These are phyloP conservation scores for Areca catechu DNA, from an alignment of 176 grass and related monocot species.

Conservation along the genomic window DNA sequence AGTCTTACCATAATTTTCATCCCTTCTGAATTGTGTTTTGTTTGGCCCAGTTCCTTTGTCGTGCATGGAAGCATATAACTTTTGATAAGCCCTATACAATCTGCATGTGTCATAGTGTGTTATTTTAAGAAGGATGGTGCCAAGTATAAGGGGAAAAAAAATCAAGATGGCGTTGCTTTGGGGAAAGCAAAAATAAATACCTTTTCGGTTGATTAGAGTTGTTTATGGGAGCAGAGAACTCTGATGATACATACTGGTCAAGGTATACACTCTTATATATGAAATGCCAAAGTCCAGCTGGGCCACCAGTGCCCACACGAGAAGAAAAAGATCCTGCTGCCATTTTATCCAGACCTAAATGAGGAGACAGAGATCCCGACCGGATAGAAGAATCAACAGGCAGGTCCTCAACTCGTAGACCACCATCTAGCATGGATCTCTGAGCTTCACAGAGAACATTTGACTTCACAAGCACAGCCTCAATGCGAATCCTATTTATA, in stretches of 20 bases:
- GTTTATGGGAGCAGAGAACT: constrained; percentile 55
- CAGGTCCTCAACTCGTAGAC: constrained; percentile 64
- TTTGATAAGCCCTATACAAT: constrained; percentile 87
- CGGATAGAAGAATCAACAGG: constrained; percentile 34
- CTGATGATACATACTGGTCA: constrained; percentile 85
- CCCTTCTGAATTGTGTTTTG: constrained; percentile 95
- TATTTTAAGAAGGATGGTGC: constrained; percentile 1
- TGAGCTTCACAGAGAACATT: constrained; percentile 81
- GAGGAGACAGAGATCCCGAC: constrained; percentile 15
- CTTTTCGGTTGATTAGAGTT: constrained; percentile 76
- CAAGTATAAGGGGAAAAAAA: not conserved
- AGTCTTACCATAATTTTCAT: constrained; percentile 72
- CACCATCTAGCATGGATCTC: constrained; percentile 59
- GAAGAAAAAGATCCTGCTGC: constrained; percentile 37
- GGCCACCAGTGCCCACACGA: constrained; percentile 44
- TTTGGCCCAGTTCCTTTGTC: constrained; percentile 75
- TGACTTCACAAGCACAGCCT: constrained; percentile 79
- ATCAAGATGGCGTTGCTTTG: not conserved
- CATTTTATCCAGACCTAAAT: constrained; percentile 18
- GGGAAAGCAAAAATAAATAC: constrained; percentile 23
- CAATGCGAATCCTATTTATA: constrained; percentile 44
- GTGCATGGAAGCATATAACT: constrained; percentile 87
- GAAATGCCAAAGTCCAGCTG: constrained; percentile 95
- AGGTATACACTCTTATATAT: constrained; percentile 91
- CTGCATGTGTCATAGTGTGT: constrained; percentile 33